A percentile compares a stretch with the other conserved stretches of the same genome.
These are phyloP conservation scores for Phaffia rhodozyma DNA, from an alignment of 1,284 basidiomycete species.

Conservation along the genomic window DNA sequence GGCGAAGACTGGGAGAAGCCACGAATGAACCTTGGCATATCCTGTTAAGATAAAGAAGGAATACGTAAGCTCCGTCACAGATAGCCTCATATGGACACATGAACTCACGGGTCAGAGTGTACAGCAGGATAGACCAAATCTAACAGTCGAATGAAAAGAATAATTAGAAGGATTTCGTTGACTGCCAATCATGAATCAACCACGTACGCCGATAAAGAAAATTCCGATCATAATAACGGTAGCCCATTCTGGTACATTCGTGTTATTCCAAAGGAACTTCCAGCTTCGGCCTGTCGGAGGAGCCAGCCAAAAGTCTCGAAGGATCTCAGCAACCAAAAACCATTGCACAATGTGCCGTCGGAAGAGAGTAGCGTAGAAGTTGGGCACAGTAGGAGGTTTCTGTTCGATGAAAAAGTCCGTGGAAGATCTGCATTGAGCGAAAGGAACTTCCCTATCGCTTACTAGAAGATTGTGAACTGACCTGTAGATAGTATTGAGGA, in stretches of 20 bases:
- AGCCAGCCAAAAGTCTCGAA: constrained; percentile 63
- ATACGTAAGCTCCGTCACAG: not conserved
- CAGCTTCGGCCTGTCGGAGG: constrained; percentile 73
- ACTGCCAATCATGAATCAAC: constrained; percentile 54
- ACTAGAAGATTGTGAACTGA: not conserved
- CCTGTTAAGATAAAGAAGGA: constrained; percentile 23
- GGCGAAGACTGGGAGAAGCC: constrained; percentile 86
- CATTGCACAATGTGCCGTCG: constrained; percentile 78
- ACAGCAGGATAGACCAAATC: constrained; percentile 10
- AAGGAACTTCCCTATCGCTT: too few species aligned
- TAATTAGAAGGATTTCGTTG: constrained; percentile 52
- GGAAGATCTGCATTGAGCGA: too few species aligned
- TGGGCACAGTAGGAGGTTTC: constrained; percentile 81
- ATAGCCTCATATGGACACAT: not conserved
- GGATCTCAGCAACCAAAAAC: constrained; percentile 77
- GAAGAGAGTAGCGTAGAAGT: constrained; percentile 76
- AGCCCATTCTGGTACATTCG: constrained; percentile 61
- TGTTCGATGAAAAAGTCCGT: constrained; percentile 33
- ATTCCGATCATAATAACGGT: constrained; percentile 63
- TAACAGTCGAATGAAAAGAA: too few species aligned
- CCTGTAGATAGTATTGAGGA: constrained; percentile 37
- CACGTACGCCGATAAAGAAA: constrained; percentile 58
- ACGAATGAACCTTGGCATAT: constrained; percentile 82
- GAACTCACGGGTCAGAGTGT: constrained; percentile 3
- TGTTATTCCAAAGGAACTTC: constrained; percentile 75